Percentiles rank a stretch among this genome's conserved stretches.
Conservation (phyloP, 2,329 filamentous ascomycete species). For the Spiromastix sp. region DNA sequence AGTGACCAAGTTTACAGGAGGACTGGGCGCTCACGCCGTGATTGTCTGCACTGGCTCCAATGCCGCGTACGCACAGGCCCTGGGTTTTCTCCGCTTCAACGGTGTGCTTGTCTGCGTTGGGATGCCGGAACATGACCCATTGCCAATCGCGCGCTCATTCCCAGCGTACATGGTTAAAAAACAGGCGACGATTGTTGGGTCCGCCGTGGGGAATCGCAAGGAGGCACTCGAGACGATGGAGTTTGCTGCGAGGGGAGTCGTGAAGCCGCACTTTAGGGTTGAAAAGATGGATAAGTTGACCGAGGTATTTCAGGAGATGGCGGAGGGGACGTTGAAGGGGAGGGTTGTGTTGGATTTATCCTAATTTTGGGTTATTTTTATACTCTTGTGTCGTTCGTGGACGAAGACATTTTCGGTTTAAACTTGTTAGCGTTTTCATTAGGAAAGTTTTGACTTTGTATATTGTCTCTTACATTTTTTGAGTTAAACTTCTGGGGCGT, state of each 20-base stretch:
- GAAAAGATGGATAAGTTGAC: conserved; percentile 40
- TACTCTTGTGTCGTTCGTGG: too few species aligned
- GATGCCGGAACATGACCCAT: conserved; percentile 36
- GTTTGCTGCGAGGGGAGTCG: conserved; percentile 37
- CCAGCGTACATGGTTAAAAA: conserved; percentile 32
- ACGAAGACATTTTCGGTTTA: too few species aligned
- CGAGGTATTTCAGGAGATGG: conserved; percentile 37
- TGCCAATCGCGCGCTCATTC: conserved; percentile 36
- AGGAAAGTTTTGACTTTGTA: too few species aligned
- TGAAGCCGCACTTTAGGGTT: conserved; percentile 35
- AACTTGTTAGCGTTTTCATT: too few species aligned
- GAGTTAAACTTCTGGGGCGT: not conserved
- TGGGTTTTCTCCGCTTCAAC: conserved; percentile 38
- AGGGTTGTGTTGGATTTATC: conserved; percentile 38
- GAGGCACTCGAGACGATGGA: conserved; percentile 42
- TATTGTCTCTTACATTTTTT: not conserved
- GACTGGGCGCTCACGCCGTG: conserved; percentile 51
- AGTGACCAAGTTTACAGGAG: conserved; percentile 45
- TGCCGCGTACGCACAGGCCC: conserved; percentile 39
- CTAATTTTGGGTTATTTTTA: conserved; percentile 1
- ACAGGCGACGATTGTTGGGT: conserved; percentile 39
- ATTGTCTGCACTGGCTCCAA: conserved; percentile 46
- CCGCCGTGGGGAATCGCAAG: conserved; percentile 40
- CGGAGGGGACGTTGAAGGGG: conserved; percentile 33
- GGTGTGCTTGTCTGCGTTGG: conserved; percentile 44